These are phyloP conservation scores for Lupinus albus DNA, from an alignment of 306 rosid species.

Conservation along the genomic window DNA sequence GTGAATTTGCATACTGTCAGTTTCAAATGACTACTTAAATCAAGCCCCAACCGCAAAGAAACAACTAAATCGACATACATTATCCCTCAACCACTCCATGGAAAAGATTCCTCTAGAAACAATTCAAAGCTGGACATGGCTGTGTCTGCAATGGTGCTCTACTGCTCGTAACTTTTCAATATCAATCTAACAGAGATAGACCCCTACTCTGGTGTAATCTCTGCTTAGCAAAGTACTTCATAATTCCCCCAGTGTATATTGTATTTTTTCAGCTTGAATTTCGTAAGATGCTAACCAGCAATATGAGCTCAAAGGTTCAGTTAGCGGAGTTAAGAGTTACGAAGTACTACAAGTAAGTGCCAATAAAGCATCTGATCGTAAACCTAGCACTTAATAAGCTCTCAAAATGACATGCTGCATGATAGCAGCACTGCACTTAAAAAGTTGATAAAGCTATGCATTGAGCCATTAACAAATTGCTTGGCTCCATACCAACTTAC, in stretches of 20 bases:
- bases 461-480: neutral
- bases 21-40: slow-evolving; percentile 28
- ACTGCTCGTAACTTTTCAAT: slow-evolving; percentile 16
- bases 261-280: neutral
- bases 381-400: slow-evolving; percentile 19
- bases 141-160: neutral
- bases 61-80: slow-evolving; percentile 19
- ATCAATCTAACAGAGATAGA: slow-evolving; percentile 16
- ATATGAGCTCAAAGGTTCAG: neutral
- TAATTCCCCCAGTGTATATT: neutral
- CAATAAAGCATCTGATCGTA: neutral
- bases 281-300: neutral
- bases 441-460: neutral
- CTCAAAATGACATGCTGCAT: slow-evolving; percentile 6
- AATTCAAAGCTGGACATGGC: slow-evolving; percentile 22
- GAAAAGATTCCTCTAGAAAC: slow-evolving; percentile 5
- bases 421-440: neutral
- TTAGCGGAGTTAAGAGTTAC: slow-evolving; percentile 1
- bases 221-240: slow-evolving; percentile 2
- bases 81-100: slow-evolving; percentile 5
- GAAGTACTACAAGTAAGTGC: neutral
- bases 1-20: slow-evolving; percentile 20
- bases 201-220: neutral
- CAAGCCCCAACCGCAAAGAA: slow-evolving; percentile 11
- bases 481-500: slow-evolving; percentile 7